phyloP scores from a whole-genome alignment of 352 stramenopile species.

The Thraustochytrium aureum region DNA sequence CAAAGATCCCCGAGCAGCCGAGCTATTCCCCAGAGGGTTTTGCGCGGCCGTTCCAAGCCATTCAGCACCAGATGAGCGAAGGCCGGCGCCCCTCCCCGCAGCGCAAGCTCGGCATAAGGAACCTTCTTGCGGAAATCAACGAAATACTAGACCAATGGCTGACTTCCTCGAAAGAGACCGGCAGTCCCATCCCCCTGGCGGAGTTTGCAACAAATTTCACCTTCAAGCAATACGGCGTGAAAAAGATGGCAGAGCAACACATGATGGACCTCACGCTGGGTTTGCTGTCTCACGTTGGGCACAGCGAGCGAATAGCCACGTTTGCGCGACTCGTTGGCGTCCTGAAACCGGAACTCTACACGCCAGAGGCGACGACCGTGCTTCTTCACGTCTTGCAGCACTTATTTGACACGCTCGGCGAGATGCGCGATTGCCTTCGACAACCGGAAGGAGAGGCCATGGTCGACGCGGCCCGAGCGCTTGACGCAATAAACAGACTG shows the following conservation, averaged over 20 bases:
- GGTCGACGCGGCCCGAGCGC: neutral
- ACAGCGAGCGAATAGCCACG: slow-evolving; percentile 13
- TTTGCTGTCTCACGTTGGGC: neutral
- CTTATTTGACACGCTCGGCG: slow-evolving; percentile 5
- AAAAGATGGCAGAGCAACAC: slow-evolving; percentile 41
- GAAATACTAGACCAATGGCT: slow-evolving; percentile 39
- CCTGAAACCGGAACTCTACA: slow-evolving; percentile 23
- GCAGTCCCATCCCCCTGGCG: neutral
- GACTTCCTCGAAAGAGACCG: slow-evolving; percentile 15
- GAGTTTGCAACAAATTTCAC: slow-evolving; percentile 40
- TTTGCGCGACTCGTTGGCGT: slow-evolving; percentile 8
- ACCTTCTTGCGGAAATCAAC: slow-evolving; percentile 33
- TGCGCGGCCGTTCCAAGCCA: no score
- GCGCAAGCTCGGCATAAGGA: slow-evolving; percentile 13
- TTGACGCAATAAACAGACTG: neutral
- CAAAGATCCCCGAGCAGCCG: no score
- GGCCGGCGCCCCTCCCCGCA: no score
- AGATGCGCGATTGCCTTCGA: slow-evolving; percentile 6
- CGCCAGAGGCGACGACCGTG: slow-evolving; percentile 8
- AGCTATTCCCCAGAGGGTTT: no score
- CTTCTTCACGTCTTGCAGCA: neutral
- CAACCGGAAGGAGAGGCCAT: neutral
- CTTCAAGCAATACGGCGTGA: slow-evolving; percentile 28
- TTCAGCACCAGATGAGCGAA: no score
- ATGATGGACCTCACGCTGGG: neutral